Percentiles rank a stretch among this genome's conserved stretches.
Evolutionary conservation across 345 rosid genomes (phyloP).

Genomic region (Bruguiera parviflora): DNA sequence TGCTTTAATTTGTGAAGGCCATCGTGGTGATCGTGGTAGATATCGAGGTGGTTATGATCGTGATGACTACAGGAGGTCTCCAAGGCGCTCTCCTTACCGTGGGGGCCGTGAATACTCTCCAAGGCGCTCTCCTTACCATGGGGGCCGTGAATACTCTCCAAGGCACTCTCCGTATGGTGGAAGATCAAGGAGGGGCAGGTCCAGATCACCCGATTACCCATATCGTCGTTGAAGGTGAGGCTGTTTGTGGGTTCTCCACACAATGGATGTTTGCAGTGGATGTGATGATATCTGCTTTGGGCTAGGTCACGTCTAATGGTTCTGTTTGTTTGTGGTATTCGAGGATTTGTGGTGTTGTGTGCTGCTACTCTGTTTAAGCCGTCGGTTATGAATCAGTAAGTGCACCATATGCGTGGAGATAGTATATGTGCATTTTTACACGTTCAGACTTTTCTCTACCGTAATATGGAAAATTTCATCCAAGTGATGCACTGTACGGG

Average conservation of each 20-base stretch:
- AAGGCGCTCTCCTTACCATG: slow-evolving; percentile 56
- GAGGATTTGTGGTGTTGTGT: background rate
- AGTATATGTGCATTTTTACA: no score
- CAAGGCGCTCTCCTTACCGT: slow-evolving; percentile 71
- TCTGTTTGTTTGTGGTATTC: background rate
- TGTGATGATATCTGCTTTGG: background rate
- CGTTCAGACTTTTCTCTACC: no score
- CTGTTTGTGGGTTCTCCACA: background rate
- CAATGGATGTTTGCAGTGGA: background rate
- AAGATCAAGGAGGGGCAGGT: slow-evolving; percentile 79
- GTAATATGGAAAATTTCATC: no score
- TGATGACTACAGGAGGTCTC: slow-evolving; percentile 72
- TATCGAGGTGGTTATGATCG: slow-evolving; percentile 42
- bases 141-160: slow-evolving; percentile 68
- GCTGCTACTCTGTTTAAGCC: background rate
- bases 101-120: slow-evolving; percentile 71
- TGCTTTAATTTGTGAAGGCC: slow-evolving; percentile 26
- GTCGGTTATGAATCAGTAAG: background rate
- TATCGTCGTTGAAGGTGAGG: slow-evolving; percentile 34
- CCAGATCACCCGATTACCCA: slow-evolving; percentile 57
- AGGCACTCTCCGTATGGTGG: slow-evolving; percentile 63
- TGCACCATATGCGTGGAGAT: background rate
- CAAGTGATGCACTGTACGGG: no score
- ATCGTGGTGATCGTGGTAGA: slow-evolving; percentile 49
- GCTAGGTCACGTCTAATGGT: background rate